phyloP scores from a whole-genome alignment of 768 basidiomycete species.

The Aureoboletus auriporus region DNA sequence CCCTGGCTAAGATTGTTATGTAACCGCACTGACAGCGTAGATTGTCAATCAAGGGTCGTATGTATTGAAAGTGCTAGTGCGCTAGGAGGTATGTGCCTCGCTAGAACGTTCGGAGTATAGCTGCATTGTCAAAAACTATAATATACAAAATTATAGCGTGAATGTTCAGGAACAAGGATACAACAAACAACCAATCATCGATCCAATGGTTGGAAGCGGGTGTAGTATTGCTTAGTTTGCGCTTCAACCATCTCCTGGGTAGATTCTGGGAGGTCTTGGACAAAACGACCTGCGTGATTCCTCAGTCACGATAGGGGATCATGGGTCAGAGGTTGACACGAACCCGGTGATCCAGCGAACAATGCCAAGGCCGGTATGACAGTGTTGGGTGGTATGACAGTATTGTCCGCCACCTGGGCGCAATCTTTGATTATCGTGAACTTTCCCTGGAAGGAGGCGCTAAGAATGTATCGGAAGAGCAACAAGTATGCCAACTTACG shows the following conservation, averaged over 20 bases:
- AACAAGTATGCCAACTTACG: conserved; percentile 41
- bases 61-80: too few species aligned
- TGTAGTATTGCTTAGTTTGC: conserved; percentile 81
- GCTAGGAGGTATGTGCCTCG: not conserved
- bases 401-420: conserved; percentile 83
- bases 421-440: conserved; percentile 97
- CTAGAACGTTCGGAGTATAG: not conserved
- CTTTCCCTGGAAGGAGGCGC: conserved; percentile 61
- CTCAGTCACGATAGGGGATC: conserved; percentile 1
- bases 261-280: conserved; percentile 87
- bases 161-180: not conserved
- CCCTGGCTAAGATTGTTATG: too few species aligned
- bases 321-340: conserved; percentile 11
- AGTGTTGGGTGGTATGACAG: conserved; percentile 86
- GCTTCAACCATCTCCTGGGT: conserved; percentile 90
- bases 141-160: not conserved
- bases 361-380: conserved; percentile 86
- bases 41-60: too few species aligned
- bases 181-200: conserved; percentile 17
- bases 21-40: too few species aligned
- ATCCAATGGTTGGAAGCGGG: conserved; percentile 69
- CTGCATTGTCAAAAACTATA: too few species aligned
- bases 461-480: conserved; percentile 2
- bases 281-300: conserved; percentile 57
- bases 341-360: conserved; percentile 89